phyloP scores from a whole-genome alignment of 768 basidiomycete species.

The Agaricus subrufescens region DNA sequence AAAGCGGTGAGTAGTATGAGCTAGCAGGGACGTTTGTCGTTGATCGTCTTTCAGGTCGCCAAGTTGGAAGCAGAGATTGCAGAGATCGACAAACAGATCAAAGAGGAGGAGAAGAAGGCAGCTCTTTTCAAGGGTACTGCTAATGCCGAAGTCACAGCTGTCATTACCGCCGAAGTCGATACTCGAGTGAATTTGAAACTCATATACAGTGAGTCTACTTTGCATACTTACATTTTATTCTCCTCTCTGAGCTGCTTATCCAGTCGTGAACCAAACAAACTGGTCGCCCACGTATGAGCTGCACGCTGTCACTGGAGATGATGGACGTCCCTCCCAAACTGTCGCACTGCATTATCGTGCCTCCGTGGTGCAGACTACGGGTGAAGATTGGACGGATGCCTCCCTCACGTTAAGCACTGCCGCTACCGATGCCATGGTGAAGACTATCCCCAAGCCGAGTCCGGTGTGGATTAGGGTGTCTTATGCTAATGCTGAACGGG shows the following conservation, averaged over 20 bases:
- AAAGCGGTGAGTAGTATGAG: conserved; percentile 20
- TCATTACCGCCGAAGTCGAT: conserved; percentile 35
- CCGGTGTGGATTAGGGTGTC: conserved; percentile 24
- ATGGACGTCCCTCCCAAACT: conserved; percentile 37
- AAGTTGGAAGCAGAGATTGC: conserved; percentile 37
- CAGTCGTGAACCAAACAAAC: conserved; percentile 46
- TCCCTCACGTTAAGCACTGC: conserved; percentile 50
- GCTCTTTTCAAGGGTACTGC: conserved; percentile 29
- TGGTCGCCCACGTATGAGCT: conserved; percentile 60
- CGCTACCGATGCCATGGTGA: conserved; percentile 26
- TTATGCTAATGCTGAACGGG: conserved; percentile 4
- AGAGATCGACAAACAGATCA: conserved; percentile 33
- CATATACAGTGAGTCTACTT: conserved; percentile 42
- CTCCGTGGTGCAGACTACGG: conserved; percentile 47
- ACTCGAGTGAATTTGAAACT: conserved; percentile 38
- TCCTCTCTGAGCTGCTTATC: not conserved
- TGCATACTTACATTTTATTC: not conserved
- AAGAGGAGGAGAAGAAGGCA: conserved; percentile 25
- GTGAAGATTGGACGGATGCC: conserved; percentile 56
- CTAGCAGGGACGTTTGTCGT: not conserved
- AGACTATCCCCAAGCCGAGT: conserved; percentile 28
- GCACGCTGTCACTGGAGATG: conserved; percentile 39
- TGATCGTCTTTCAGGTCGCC: conserved; percentile 19
- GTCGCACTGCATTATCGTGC: conserved; percentile 54
- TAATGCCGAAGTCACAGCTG: conserved; percentile 33